A percentile compares a stretch with the other conserved stretches of the same genome.
Evolutionary conservation across 148 eudicot species (phyloP).

Genomic region (Chenopodium formosanum): DNA sequence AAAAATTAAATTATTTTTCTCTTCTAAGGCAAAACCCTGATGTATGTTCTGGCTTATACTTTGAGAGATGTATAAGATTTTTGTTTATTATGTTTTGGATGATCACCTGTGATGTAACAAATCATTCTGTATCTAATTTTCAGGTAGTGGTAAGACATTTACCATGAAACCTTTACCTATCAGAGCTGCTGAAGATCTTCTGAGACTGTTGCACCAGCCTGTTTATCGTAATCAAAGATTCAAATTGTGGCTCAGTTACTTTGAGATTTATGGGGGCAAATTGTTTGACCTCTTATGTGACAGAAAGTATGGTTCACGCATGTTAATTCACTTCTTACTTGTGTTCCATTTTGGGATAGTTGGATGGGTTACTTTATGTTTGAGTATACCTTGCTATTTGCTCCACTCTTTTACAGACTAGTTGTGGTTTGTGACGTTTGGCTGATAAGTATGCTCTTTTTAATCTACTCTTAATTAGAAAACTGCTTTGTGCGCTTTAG

Average conservation of each 20-base stretch:
- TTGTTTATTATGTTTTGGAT: conserved; percentile 3
- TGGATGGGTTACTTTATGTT: not conserved
- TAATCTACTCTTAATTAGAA: not conserved
- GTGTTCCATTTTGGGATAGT: conserved; percentile 3
- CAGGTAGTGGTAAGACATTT: conserved; percentile 99
- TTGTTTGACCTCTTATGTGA: conserved; percentile 88
- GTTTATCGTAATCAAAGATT: conserved; percentile 79
- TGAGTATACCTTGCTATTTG: not conserved
- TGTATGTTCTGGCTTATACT: not conserved
- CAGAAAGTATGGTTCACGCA: conserved; percentile 52
- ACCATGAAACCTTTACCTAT: conserved; percentile 98
- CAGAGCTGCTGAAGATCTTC: conserved; percentile 91
- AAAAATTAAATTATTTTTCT: not conserved
- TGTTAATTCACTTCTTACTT: not conserved
- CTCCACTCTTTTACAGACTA: not conserved
- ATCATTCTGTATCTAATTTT: conserved; percentile 20
- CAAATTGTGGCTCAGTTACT: conserved; percentile 97
- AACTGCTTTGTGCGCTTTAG: not conserved
- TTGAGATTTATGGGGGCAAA: conserved; percentile 98
- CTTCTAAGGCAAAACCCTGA: not conserved
- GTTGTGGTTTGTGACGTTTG: not conserved
- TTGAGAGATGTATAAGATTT: conserved; percentile 1
- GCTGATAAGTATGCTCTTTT: not conserved
- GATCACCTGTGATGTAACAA: conserved; percentile 16
- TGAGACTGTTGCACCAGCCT: conserved; percentile 79